Evolutionary conservation across 768 basidiomycete species (phyloP).

Genomic region (Lactifluus hygrophoroides): DNA sequence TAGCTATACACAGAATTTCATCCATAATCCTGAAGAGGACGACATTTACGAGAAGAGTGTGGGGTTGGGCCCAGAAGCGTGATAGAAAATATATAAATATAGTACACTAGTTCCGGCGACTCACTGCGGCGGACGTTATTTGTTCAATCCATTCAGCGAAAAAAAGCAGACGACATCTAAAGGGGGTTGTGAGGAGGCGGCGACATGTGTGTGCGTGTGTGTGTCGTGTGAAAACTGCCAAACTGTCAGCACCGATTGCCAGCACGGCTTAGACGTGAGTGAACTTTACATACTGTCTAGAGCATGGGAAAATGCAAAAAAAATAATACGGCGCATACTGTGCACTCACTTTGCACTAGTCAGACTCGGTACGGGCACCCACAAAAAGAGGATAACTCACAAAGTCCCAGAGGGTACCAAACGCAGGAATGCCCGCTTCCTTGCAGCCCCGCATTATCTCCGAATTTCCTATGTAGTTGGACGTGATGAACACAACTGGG

Average conservation of each 20-base stretch:
- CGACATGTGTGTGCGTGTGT: neutral
- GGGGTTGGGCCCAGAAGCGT: neutral
- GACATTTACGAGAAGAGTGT: neutral
- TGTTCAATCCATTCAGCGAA: no score
- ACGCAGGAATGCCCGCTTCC: conserved; percentile 30
- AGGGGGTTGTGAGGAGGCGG: neutral
- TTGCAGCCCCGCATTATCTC: conserved; percentile 37
- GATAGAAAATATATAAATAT: neutral
- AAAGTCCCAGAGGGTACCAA: conserved; percentile 27
- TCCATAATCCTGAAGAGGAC: neutral
- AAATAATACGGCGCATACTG: neutral
- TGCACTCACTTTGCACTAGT: conserved; percentile 6
- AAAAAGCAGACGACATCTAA: neutral
- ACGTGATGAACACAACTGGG: conserved; percentile 36
- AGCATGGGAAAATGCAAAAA: neutral
- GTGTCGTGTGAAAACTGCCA: neutral
- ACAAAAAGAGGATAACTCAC: neutral
- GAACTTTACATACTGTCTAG: neutral
- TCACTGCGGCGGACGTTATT: neutral
- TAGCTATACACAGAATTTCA: neutral
- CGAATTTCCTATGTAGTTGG: conserved; percentile 33
- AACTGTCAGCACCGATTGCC: neutral
- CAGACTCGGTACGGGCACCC: neutral
- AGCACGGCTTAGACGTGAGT: neutral
- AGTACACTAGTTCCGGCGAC: neutral